A percentile compares a stretch with the other conserved stretches of the same genome.
Conservation (phyloP, 768 basidiomycete species). For the Postia placenta region DNA sequence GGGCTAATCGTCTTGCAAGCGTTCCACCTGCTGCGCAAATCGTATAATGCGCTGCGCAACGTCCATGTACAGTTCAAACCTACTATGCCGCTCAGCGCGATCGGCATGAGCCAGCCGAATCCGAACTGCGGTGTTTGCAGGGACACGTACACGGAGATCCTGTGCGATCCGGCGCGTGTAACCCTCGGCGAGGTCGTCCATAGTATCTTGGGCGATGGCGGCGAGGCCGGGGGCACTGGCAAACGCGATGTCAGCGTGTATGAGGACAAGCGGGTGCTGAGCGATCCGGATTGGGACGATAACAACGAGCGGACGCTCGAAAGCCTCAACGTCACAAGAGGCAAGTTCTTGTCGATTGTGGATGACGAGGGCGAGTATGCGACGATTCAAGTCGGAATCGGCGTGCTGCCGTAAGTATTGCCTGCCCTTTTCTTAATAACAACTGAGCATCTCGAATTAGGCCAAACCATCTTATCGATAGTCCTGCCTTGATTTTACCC, state of each 20-base stretch:
- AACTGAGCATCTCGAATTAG: slow-evolving; percentile 32
- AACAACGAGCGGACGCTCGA: slow-evolving; percentile 77
- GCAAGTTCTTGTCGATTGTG: slow-evolving; percentile 83
- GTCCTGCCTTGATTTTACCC: slow-evolving; percentile 56
- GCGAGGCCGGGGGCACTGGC: slow-evolving; percentile 29
- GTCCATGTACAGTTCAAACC: slow-evolving; percentile 80
- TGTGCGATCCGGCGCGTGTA: slow-evolving; percentile 65
- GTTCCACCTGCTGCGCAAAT: slow-evolving; percentile 70
- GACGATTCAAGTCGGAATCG: slow-evolving; percentile 67
- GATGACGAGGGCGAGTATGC: slow-evolving; percentile 81
- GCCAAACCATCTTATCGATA: slow-evolving; percentile 48
- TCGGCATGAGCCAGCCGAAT: slow-evolving; percentile 64
- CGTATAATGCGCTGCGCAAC: slow-evolving; percentile 56
- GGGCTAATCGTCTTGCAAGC: slow-evolving; percentile 94
- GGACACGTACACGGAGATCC: slow-evolving; percentile 72
- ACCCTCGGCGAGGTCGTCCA: slow-evolving; percentile 69
- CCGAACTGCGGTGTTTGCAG: slow-evolving; percentile 78
- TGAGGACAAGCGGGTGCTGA: slow-evolving; percentile 81
- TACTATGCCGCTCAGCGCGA: slow-evolving; percentile 67
- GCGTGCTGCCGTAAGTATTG: slow-evolving; percentile 60
- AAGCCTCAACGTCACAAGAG: slow-evolving; percentile 71
- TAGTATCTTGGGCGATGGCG: slow-evolving; percentile 54
- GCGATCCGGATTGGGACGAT: slow-evolving; percentile 93
- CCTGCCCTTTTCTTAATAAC: too few relatives aligned
- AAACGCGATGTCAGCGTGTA: slow-evolving; percentile 70